Percentiles rank a stretch among this genome's conserved stretches.
These are phyloP conservation scores for Candida khao-thaluensis DNA, from an alignment of 805 yeast genomes.

Conservation along the genomic window DNA sequence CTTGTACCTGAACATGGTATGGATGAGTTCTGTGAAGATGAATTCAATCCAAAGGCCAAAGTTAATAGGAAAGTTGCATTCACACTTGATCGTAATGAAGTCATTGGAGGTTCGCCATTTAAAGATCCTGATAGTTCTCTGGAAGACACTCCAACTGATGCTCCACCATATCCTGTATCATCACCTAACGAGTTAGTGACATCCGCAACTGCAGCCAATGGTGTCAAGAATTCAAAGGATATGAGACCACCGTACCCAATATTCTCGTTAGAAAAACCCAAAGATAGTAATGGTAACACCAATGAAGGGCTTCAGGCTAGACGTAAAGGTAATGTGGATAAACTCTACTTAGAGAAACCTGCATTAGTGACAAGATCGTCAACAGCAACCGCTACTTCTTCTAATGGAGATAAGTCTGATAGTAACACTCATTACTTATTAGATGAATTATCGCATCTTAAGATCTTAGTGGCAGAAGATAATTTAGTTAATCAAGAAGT, in stretches of 20 bases:
- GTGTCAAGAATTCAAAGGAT: neutral
- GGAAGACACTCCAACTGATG: neutral
- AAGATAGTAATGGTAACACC: neutral
- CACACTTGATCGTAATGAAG: constrained; percentile 18
- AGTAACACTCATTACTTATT: constrained; percentile 7
- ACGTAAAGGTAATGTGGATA: neutral
- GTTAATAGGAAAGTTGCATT: constrained; percentile 52
- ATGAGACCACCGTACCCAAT: constrained; percentile 4
- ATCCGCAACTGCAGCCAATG: neutral
- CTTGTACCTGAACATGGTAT: constrained; percentile 36
- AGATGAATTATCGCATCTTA: constrained; percentile 28
- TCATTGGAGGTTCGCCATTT: constrained; percentile 1
- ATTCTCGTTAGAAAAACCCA: neutral
- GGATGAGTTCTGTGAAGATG: constrained; percentile 58
- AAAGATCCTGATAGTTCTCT: neutral
- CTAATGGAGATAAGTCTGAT: constrained; percentile 11
- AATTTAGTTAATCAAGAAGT: constrained; percentile 94
- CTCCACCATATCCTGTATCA: constrained; percentile 6
- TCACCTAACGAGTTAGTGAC: constrained; percentile 2
- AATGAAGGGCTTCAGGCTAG: neutral
- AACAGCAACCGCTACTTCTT: constrained; percentile 52
- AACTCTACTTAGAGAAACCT: constrained; percentile 37
- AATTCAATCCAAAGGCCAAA: constrained; percentile 56
- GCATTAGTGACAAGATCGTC: constrained; percentile 45
- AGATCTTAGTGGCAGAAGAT: constrained; percentile 89